Conservation (phyloP, 805 yeast genomes). For the Yueomyces sp. region DNA sequence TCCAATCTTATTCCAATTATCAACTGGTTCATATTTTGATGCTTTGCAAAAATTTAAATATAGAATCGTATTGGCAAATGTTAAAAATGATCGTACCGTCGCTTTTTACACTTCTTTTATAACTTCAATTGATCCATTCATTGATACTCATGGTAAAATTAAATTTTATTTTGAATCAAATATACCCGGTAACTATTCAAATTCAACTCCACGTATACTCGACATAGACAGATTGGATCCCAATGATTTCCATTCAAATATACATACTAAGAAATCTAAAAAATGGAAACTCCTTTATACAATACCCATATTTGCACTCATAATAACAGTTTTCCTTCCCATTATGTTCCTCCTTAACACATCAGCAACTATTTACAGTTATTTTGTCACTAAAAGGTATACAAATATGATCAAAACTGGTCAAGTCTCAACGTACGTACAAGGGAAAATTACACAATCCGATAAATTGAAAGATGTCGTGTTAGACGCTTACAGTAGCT, state of each 20-base stretch:
- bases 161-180: conserved; percentile 36
- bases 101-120: conserved; percentile 77
- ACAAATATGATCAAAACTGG: conserved; percentile 14
- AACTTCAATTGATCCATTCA: conserved; percentile 62
- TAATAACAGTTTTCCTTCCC: conserved; percentile 12
- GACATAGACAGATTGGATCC: conserved; percentile 13
- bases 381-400: conserved; percentile 14
- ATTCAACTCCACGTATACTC: conserved; percentile 14
- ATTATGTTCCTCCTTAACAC: conserved; percentile 15
- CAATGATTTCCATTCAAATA: background rate
- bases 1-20: conserved; percentile 29
- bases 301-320: background rate
- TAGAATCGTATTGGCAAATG: conserved; percentile 55
- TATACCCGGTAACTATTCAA: conserved; percentile 15
- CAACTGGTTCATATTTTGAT: conserved; percentile 30
- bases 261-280: background rate
- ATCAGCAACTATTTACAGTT: conserved; percentile 20
- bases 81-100: conserved; percentile 73
- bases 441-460: conserved; percentile 13
- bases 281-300: background rate
- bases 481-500: conserved; percentile 6
- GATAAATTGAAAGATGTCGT: conserved; percentile 13
- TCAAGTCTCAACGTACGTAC: conserved; percentile 9
- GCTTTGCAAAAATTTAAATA: conserved; percentile 47
- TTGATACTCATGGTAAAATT: conserved; percentile 34